phyloP scores from a whole-genome alignment of 352 stramenopile species.

The Phytophthora brassicae region DNA sequence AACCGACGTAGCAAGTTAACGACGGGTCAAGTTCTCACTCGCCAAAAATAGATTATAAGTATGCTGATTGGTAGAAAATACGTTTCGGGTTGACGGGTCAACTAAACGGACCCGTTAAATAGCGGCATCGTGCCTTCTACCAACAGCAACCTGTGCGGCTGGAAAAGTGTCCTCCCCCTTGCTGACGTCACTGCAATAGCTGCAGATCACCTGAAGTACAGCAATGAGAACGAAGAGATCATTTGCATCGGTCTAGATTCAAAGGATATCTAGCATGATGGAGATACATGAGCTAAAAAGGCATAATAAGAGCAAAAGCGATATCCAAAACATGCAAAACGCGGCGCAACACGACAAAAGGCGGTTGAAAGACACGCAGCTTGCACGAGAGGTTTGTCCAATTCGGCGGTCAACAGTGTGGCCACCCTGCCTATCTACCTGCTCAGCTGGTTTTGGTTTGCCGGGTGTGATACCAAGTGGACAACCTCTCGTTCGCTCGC shows the following conservation, averaged over 20 bases:
- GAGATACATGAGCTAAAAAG: not conserved
- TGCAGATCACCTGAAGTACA: too few species aligned
- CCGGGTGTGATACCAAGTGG: slow-evolving; percentile 5
- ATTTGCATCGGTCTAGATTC: not conserved
- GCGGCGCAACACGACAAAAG: too few species aligned
- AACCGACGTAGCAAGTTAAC: not conserved
- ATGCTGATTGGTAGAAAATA: not conserved
- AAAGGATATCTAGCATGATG: not conserved
- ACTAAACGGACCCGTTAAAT: not conserved
- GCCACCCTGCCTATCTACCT: slow-evolving; percentile 24
- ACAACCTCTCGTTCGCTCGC: slow-evolving; percentile 5
- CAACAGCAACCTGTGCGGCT: slow-evolving; percentile 17
- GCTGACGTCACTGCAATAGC: not conserved
- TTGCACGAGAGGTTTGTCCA: not conserved
- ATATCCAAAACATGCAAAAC: slow-evolving; percentile 16
- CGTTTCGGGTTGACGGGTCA: not conserved
- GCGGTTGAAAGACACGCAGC: not conserved
- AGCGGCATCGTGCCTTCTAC: slow-evolving; percentile 22
- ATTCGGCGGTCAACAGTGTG: slow-evolving; percentile 12
- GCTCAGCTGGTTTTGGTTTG: slow-evolving; percentile 5
- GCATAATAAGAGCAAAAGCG: slow-evolving; percentile 3
- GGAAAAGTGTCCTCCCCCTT: not conserved
- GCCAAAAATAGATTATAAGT: not conserved
- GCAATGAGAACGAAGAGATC: too few species aligned
- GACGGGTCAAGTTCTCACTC: not conserved